Evolutionary conservation across 805 yeast genomes (phyloP).

Genomic region (Spencermartinsiella europaea): DNA sequence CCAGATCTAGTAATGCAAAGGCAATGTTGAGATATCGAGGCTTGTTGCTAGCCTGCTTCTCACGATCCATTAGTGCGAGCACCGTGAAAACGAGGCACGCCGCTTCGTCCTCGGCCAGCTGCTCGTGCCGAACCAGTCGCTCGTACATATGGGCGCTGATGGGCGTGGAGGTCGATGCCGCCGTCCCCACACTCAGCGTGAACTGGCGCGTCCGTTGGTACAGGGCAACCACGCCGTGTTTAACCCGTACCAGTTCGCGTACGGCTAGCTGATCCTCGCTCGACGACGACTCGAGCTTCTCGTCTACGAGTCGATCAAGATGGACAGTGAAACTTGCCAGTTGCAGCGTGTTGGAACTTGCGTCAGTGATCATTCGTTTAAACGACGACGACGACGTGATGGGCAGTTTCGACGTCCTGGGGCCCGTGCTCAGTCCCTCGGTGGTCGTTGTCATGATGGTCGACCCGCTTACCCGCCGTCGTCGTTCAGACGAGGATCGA

Average conservation of each 20-base stretch:
- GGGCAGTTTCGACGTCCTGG: background rate
- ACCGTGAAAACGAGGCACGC: constrained; percentile 15
- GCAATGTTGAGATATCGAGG: constrained; percentile 3
- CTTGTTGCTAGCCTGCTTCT: background rate
- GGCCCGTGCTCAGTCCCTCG: background rate
- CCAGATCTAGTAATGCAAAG: constrained; percentile 23
- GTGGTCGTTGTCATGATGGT: background rate
- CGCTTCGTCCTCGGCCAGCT: constrained; percentile 3
- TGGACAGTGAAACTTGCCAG: constrained; percentile 30
- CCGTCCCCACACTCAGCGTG: background rate
- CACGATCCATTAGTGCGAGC: constrained; percentile 6
- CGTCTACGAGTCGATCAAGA: constrained; percentile 23
- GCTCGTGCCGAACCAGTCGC: constrained; percentile 4
- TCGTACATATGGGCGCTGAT: background rate
- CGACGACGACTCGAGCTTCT: constrained; percentile 1
- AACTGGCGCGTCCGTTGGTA: constrained; percentile 10
- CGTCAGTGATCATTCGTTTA: constrained; percentile 18
- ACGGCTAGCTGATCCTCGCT: background rate
- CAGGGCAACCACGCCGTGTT: constrained; percentile 13
- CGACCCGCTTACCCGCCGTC: constrained; percentile 6
- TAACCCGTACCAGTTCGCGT: constrained; percentile 14
- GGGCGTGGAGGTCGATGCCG: background rate
- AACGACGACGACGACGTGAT: constrained; percentile 5
- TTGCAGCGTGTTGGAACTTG: constrained; percentile 28
- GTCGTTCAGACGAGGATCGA: background rate